Evolutionary conservation across 2,329 filamentous ascomycete species (phyloP).

Genomic region (Cordyceps cicadae): DNA sequence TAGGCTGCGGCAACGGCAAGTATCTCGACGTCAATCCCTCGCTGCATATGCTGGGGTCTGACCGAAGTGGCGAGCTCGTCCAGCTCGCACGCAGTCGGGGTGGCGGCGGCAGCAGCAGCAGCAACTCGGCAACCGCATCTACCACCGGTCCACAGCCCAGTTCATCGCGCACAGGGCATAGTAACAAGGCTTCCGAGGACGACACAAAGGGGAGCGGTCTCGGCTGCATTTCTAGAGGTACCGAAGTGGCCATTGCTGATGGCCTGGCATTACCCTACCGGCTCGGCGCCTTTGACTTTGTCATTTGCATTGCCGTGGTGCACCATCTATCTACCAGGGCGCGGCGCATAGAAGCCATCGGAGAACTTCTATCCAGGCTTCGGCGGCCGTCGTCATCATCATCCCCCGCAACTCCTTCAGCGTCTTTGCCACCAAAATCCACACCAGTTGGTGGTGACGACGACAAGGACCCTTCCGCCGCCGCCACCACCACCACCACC

Average conservation of each 20-base stretch:
- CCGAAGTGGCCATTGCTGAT: constrained; percentile 71
- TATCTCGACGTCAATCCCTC: constrained; percentile 73
- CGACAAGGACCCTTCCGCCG: constrained; percentile 11
- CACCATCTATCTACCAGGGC: constrained; percentile 80
- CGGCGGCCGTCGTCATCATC: background rate
- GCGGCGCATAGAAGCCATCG: constrained; percentile 65
- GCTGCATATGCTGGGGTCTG: constrained; percentile 75
- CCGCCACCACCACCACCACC: background rate
- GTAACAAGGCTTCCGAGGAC: background rate
- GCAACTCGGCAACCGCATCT: background rate
- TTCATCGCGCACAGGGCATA: background rate
- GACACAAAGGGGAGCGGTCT: background rate
- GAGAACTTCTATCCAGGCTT: constrained; percentile 47
- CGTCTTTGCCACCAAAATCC: too few species aligned
- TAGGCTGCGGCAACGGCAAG: constrained; percentile 96
- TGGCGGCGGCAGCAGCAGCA: constrained; percentile 15
- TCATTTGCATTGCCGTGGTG: constrained; percentile 86
- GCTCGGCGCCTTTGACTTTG: constrained; percentile 58
- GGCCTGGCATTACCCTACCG: constrained; percentile 76
- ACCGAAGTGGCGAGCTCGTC: constrained; percentile 59
- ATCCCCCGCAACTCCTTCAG: too few species aligned
- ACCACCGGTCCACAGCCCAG: background rate
- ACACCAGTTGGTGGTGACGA: background rate
- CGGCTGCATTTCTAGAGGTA: constrained; percentile 29
- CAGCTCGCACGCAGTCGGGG: constrained; percentile 34